Base-by-base conservation (phyloP, 2,329 filamentous ascomycete species). In the Aspergillus novoparasiticus region DNA sequence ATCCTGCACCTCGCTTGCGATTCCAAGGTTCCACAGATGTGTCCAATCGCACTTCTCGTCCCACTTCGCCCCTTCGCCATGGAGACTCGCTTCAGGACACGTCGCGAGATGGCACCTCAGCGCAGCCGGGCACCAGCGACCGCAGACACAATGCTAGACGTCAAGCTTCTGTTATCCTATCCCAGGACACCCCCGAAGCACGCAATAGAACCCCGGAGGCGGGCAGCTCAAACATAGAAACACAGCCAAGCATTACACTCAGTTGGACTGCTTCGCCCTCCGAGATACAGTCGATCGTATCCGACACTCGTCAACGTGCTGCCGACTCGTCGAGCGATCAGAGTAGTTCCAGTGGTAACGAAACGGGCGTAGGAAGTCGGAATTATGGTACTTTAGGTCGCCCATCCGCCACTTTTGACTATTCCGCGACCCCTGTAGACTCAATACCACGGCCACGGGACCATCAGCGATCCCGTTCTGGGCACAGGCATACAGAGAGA, bases 231-330 rank as follows among this genome's bases (percentile, higher is more conserved):
- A 71, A 61, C 36, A 55, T 66, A 30, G 76, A 78, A 55, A 66
- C 69, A 26, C 74, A 76, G 53, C 72, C 78, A 6, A 75, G 66
- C 54, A 68, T 77, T 55, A 75, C 76, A 54, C 69, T 78, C 14
- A 76, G 75, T 64, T 78, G 78, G 74, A 79, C 78, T 28, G 71
- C 77, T 26, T 81, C 79, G 19, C 79, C 79, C 16, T 73, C 73
- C 9, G 79, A 78, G 21, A 69, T 80, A 11, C 73, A 75, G 39
- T 69, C 76, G 32, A 68, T 73, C 34, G 60, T 61, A 16, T 60
- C 68, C 6, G 73, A 76, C 26, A 58, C 63, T 41, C 56, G 66
- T n/a, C 62, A 64, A 30, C 73, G 69, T 39, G 61, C 51, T 39
- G 51, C 64, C 9, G 72, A 72, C 30, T 64, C 67, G 28, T 67